Evolutionary conservation across 2,329 filamentous ascomycete species (phyloP).

Genomic region (Triangularia verruculosa): DNA sequence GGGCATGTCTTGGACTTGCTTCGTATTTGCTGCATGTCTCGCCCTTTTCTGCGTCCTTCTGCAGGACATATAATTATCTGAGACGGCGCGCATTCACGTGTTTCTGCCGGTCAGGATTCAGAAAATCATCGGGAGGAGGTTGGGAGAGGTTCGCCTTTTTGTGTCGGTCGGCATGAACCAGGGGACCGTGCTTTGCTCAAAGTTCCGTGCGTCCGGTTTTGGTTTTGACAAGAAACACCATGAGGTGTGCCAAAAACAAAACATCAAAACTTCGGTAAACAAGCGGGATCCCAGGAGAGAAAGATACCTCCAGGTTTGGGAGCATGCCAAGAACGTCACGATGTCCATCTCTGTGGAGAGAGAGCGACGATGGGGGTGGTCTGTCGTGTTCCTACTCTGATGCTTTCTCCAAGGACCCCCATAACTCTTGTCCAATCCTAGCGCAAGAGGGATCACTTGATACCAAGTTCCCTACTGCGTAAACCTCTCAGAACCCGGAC

Average conservation of each 20-base stretch:
- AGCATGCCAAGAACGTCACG: conserved; percentile 4
- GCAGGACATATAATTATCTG: neutral
- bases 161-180: neutral
- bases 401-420: neutral
- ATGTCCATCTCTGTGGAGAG: conserved; percentile 9
- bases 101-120: neutral
- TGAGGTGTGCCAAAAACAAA: neutral
- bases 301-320: neutral
- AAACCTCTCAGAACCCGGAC: neutral
- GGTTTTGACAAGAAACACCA: neutral
- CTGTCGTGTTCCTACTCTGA: neutral
- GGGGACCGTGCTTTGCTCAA: neutral
- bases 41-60: neutral
- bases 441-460: neutral
- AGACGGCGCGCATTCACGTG: neutral
- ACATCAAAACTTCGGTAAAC: neutral
- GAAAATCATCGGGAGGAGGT: neutral
- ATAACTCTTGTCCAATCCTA: neutral
- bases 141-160: neutral
- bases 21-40: neutral
- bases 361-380: neutral
- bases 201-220: conserved; percentile 4
- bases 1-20: neutral
- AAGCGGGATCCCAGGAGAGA: neutral
- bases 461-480: neutral